Evolutionary conservation across 306 rosid species (phyloP), one percentile per base, ranked within the genome.

Genomic region (Cucurbita ficifolia): DNA sequence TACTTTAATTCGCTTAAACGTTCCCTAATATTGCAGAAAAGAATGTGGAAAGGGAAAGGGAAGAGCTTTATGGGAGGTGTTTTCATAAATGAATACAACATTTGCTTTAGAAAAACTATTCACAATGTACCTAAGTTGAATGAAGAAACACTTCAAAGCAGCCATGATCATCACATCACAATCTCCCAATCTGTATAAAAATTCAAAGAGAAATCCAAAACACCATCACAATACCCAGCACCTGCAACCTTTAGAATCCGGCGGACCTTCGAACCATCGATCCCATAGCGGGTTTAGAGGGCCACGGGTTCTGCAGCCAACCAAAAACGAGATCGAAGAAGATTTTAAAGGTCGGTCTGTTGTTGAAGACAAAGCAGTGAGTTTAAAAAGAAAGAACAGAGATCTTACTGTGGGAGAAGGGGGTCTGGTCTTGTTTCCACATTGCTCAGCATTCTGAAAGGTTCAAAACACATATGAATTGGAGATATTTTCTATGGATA

Each of bases 211-310:
- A 24, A 29, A 33, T 10, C 46, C 81, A 65, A 60, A 73, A 43
- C 36, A 57, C 52, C 70, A 56, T 91, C 90, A 95, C 79, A 91
- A 83, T 73, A 95, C 82, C 97, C 89, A 89, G 87, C 99, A 95
- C 83, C 86, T 85, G 88, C 96, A 95, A 72, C 88, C 87, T 78
- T 84, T 88, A 7, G 96, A 83, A 43, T 95, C 99, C 86, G 85
- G 89, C 3, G 89, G 91, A 2, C 96, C 96, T 82, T 95, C 99
- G 67, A 95, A 95, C 99, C 99, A 95, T 77, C 92, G 81, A 81
- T 95, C 99, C 97, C 99, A 95, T 10, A 76, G 51, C 24, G 91
- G 88, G 83, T 81, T 95, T 48, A 87, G 6, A 17, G 97, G 99
- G 72, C 96, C 96, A 21, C 42, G 72, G 35, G 96, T 88, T 77